Percentiles rank a stretch among this genome's conserved stretches.
Conservation (phyloP, 148 eudicot genomes). For the Heliamphora exappendiculata region DNA sequence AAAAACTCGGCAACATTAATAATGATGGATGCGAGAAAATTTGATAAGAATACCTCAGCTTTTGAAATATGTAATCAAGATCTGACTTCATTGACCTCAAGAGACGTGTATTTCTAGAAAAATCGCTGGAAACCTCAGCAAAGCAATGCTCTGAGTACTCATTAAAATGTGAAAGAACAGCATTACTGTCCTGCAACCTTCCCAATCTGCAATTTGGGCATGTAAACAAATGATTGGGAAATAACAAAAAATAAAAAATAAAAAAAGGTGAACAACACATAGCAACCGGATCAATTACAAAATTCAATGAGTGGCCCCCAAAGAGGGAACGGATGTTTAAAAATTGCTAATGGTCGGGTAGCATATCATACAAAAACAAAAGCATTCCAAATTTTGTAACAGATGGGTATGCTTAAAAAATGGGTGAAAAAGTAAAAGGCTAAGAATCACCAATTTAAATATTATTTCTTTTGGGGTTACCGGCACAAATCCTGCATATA, state of each 20-base stretch:
- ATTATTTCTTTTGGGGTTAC: not conserved
- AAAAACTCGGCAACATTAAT: not conserved
- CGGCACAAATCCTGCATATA: not conserved
- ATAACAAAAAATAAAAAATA: not conserved
- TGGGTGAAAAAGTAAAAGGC: not conserved
- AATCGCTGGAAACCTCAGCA: constrained; percentile 62
- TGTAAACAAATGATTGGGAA: not conserved
- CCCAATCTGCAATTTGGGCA: constrained; percentile 49
- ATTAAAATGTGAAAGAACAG: constrained; percentile 86
- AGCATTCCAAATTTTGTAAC: not conserved
- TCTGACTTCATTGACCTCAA: constrained; percentile 81
- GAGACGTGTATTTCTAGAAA: constrained; percentile 65
- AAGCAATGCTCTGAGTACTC: constrained; percentile 77
- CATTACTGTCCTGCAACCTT: constrained; percentile 93
- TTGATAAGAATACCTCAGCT: constrained; percentile 49
- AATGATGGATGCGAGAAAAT: not conserved
- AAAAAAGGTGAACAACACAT: not conserved
- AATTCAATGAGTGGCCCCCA: not conserved
- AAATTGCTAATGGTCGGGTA: not conserved
- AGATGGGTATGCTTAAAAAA: not conserved
- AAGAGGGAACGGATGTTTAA: not conserved
- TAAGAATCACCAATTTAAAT: not conserved
- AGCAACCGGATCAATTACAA: not conserved
- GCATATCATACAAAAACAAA: not conserved
- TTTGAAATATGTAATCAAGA: constrained; percentile 86